Conservation (phyloP, 805 yeast species). For the Wickerhamiella allomyrinae region DNA sequence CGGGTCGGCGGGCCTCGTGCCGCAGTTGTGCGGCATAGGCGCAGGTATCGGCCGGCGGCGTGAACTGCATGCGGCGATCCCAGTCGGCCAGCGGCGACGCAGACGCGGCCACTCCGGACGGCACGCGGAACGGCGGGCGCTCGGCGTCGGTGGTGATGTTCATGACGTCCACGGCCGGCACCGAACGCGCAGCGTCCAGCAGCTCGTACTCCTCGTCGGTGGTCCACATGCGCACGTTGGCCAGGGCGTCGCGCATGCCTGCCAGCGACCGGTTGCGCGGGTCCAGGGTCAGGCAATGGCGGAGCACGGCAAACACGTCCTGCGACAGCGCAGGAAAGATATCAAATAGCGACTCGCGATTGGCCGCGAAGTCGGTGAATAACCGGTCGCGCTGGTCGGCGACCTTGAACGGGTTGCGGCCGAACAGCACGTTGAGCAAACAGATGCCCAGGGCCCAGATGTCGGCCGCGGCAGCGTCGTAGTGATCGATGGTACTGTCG, state of each 20-base stretch:
- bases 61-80: constrained; percentile 18
- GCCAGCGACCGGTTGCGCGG: constrained; percentile 67
- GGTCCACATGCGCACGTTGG: constrained; percentile 52
- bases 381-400: constrained; percentile 72
- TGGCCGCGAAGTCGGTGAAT: constrained; percentile 71
- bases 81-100: constrained; percentile 12
- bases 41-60: constrained; percentile 14
- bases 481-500: constrained; percentile 36
- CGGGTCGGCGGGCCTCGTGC: constrained; percentile 1
- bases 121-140: constrained; percentile 18
- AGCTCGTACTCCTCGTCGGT: constrained; percentile 60
- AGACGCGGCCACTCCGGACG: constrained; percentile 13
- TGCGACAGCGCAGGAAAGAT: constrained; percentile 79
- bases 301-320: constrained; percentile 72
- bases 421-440: constrained; percentile 70
- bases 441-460: constrained; percentile 85
- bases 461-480: constrained; percentile 72
- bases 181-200: constrained; percentile 21
- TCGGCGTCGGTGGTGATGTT: constrained; percentile 2
- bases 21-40: constrained; percentile 1
- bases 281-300: constrained; percentile 67
- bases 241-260: constrained; percentile 46
- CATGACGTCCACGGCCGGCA: constrained; percentile 6
- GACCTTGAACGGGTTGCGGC: constrained; percentile 70
- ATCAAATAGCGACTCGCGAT: constrained; percentile 82